Evolutionary conservation across 495 filamentous ascomycete genomes (phyloP).

Genomic region (Trichoderma asperelloides): DNA sequence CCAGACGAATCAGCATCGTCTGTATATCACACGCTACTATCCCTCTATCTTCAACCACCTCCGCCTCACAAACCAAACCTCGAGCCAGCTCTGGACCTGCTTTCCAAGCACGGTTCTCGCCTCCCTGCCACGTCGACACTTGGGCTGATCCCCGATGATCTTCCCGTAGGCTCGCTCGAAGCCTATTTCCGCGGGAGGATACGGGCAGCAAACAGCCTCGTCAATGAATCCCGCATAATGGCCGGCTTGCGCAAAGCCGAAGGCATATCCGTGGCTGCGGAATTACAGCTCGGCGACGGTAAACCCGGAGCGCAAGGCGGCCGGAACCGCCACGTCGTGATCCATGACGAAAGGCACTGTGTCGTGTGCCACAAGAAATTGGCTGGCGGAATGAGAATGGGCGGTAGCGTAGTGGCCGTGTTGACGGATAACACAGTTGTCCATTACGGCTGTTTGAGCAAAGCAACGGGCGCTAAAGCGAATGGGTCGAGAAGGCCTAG

Average conservation of each 20-base stretch:
- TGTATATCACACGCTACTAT: conserved; percentile 85
- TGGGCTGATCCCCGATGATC: conserved; percentile 68
- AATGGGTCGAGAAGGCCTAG: conserved; percentile 13
- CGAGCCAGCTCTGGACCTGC: conserved; percentile 70
- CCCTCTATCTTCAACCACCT: conserved; percentile 81
- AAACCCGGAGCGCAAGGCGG: conserved; percentile 44
- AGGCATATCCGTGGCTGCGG: conserved; percentile 60
- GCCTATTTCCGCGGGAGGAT: conserved; percentile 90
- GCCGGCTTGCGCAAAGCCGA: conserved; percentile 64
- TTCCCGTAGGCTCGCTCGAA: conserved; percentile 72
- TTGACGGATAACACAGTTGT: conserved; percentile 56
- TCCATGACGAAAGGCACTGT: conserved; percentile 81
- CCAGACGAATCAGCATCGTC: conserved; percentile 52
- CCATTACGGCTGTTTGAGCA: conserved; percentile 71
- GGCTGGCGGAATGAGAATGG: conserved; percentile 23
- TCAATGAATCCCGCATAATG: conserved; percentile 71
- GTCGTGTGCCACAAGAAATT: conserved; percentile 87
- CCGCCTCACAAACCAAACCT: conserved; percentile 64
- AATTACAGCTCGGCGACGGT: conserved; percentile 60
- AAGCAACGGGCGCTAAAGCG: conserved; percentile 18
- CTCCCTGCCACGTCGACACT: conserved; percentile 80
- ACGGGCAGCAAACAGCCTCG: conserved; percentile 69
- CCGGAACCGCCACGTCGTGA: conserved; percentile 63
- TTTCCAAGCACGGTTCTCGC: conserved; percentile 84
- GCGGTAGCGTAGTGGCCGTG: conserved; percentile 69